phyloP scores from a whole-genome alignment of 2,329 filamentous ascomycete genomes.

The Ceratocystis harringtonii region DNA sequence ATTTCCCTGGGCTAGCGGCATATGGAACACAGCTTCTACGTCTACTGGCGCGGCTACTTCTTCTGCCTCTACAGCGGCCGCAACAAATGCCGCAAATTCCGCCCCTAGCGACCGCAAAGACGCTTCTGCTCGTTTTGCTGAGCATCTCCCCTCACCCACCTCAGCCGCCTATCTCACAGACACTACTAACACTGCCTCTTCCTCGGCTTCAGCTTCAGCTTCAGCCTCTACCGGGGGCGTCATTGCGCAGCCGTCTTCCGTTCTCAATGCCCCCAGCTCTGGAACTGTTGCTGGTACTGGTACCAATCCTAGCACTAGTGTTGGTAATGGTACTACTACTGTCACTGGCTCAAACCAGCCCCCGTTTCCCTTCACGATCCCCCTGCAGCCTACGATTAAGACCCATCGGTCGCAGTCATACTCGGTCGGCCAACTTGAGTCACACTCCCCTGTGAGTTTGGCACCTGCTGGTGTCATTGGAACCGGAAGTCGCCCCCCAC shows the following conservation, averaged over 20 bases:
- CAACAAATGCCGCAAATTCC: not conserved
- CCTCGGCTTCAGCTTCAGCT: conserved; percentile 34
- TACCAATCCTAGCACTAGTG: too few species aligned
- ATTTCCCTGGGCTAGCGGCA: conserved; percentile 65
- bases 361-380: conserved; percentile 75
- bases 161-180: conserved; percentile 41
- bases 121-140: conserved; percentile 55
- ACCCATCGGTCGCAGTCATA: conserved; percentile 93
- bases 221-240: conserved; percentile 17
- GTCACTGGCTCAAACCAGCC: conserved; percentile 36
- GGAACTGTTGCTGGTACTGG: conserved; percentile 30
- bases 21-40: conserved; percentile 47
- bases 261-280: conserved; percentile 29
- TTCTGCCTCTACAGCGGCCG: not conserved
- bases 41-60: not conserved
- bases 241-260: conserved; percentile 35
- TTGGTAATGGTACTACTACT: too few species aligned
- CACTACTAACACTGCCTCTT: conserved; percentile 26
- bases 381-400: conserved; percentile 78
- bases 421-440: conserved; percentile 79
- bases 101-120: conserved; percentile 50
- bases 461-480: conserved; percentile 35
- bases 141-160: conserved; percentile 62
- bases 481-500: conserved; percentile 35
- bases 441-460: conserved; percentile 36